phyloP scores from a whole-genome alignment of 352 stramenopile genomes.

The Phytophthora nicotianae region DNA sequence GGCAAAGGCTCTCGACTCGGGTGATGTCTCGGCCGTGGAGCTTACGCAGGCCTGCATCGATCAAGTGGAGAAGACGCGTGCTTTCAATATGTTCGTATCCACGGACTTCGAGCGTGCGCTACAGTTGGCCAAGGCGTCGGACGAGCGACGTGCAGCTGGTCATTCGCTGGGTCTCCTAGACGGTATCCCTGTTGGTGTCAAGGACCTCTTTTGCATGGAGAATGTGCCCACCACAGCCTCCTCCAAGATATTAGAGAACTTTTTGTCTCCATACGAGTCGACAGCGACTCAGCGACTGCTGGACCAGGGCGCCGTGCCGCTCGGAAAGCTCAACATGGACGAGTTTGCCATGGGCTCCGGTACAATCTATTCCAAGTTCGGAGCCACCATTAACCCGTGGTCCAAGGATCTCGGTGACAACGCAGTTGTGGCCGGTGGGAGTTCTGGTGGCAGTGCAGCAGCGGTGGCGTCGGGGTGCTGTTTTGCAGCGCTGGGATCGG shows the following conservation, averaged over 20 bases:
- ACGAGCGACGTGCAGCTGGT: constrained; percentile 62
- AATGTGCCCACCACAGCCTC: constrained; percentile 84
- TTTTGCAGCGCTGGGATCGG: constrained; percentile 94
- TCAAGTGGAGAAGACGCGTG: constrained; percentile 69
- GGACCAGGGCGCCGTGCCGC: constrained; percentile 89
- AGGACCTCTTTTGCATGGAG: constrained; percentile 96
- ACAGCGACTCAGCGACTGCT: constrained; percentile 86
- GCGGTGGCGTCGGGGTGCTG: constrained; percentile 93
- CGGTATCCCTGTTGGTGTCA: constrained; percentile 96
- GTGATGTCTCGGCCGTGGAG: constrained; percentile 59
- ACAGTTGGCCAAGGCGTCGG: constrained; percentile 75
- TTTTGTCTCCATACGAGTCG: constrained; percentile 91
- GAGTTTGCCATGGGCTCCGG: constrained; percentile 99
- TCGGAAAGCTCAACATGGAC: constrained; percentile 98
- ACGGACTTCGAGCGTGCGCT: constrained; percentile 76
- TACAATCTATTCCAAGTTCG: constrained; percentile 91
- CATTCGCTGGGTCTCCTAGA: constrained; percentile 76
- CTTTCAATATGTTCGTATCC: constrained; percentile 84
- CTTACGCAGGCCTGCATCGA: constrained; percentile 75
- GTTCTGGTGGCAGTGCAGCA: constrained; percentile 93
- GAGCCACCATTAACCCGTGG: constrained; percentile 90
- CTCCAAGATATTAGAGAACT: constrained; percentile 91
- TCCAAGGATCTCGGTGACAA: constrained; percentile 58
- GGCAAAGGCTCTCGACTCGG: constrained; percentile 48
- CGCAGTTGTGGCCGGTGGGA: constrained; percentile 91